Percentiles rank a stretch among this genome's conserved stretches.
Evolutionary conservation across 495 filamentous ascomycete genomes (phyloP).

Genomic region (Penicillium paxilli): DNA sequence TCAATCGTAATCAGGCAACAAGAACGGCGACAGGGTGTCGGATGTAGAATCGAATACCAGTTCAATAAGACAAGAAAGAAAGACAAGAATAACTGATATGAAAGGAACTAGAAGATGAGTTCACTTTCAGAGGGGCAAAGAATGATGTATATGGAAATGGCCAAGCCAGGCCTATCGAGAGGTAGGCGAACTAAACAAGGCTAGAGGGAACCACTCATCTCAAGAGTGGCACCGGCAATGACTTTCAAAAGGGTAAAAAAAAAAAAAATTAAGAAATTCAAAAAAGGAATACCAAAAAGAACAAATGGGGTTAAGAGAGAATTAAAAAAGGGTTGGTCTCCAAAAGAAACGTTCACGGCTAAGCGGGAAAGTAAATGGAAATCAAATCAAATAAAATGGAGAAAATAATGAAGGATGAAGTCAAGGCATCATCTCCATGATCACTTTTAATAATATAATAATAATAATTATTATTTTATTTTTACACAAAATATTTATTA

Average conservation of each 20-base stretch:
- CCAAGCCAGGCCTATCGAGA: slow-evolving; percentile 34
- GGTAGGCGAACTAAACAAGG: slow-evolving; percentile 31
- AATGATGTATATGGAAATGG: slow-evolving; percentile 32
- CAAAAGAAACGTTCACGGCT: slow-evolving; percentile 26
- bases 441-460: no score
- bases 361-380: slow-evolving; percentile 18
- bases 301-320: slow-evolving; percentile 4
- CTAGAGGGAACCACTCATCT: slow-evolving; percentile 13
- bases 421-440: slow-evolving; percentile 44
- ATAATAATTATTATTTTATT: no score
- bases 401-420: slow-evolving; percentile 34
- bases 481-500: slow-evolving; percentile 6
- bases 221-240: slow-evolving; percentile 8
- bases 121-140: slow-evolving; percentile 18
- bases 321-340: not conserved
- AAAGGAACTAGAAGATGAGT: slow-evolving; percentile 15
- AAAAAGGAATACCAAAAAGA: not conserved
- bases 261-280: slow-evolving; percentile 3
- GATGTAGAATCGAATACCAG: not conserved
- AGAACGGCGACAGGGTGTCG: not conserved
- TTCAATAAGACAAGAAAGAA: not conserved
- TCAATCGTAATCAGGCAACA: slow-evolving; percentile 20
- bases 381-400: slow-evolving; percentile 16
- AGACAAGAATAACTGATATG: slow-evolving; percentile 4
- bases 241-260: slow-evolving; percentile 1